Percentiles rank a stretch among this genome's conserved stretches.
phyloP scores from a whole-genome alignment of 2,329 filamentous ascomycete species.

The Fusarium protoensiforme region DNA sequence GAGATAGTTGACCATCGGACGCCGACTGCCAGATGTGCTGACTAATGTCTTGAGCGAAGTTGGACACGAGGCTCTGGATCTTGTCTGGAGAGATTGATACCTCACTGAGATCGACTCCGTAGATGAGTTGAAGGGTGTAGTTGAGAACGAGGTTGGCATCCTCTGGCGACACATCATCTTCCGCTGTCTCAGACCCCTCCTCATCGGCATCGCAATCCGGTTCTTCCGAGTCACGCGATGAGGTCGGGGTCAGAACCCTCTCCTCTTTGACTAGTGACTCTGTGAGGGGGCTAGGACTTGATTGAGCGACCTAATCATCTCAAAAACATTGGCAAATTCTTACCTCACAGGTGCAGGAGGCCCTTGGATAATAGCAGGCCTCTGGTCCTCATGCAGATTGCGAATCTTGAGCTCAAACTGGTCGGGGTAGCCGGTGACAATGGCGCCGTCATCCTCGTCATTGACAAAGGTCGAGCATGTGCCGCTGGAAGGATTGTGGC shows the following conservation, averaged over 20 bases:
- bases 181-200: slow-evolving; percentile 36
- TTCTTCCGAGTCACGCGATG: slow-evolving; percentile 3
- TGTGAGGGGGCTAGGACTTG: slow-evolving; percentile 15
- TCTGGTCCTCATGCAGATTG: slow-evolving; percentile 17
- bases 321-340: neutral
- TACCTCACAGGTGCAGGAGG: slow-evolving; percentile 26
- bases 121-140: slow-evolving; percentile 51
- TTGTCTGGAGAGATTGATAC: slow-evolving; percentile 41
- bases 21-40: slow-evolving; percentile 47
- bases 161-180: slow-evolving; percentile 45
- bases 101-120: slow-evolving; percentile 52
- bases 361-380: slow-evolving; percentile 7
- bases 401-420: slow-evolving; percentile 39
- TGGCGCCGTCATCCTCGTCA: slow-evolving; percentile 47
- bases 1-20: slow-evolving; percentile 44
- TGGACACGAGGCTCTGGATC: slow-evolving; percentile 46
- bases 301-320: slow-evolving; percentile 8
- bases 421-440: slow-evolving; percentile 43
- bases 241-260: slow-evolving; percentile 26
- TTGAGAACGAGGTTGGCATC: slow-evolving; percentile 50
- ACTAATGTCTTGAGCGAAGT: slow-evolving; percentile 48
- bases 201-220: slow-evolving; percentile 26
- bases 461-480: slow-evolving; percentile 54
- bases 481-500: slow-evolving; percentile 47
- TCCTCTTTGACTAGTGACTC: slow-evolving; percentile 40